These are phyloP conservation scores for Podochytrium sp. DNA, from an alignment of 192 early-diverging fungal species.

Conservation along the genomic window DNA sequence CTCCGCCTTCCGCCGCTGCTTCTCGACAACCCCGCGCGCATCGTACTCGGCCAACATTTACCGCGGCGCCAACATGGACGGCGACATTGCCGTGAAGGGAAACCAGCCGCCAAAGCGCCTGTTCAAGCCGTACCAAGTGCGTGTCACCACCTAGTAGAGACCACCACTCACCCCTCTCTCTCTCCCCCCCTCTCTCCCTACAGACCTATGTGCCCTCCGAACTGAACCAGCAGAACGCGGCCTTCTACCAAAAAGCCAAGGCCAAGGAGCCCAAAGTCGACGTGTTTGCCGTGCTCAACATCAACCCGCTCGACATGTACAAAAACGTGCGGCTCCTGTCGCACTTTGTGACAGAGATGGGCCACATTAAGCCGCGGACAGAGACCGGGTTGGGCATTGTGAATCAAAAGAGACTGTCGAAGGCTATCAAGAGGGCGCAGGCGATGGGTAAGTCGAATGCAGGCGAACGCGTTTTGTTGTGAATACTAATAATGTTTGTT, in stretches of 20 bases:
- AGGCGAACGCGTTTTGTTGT: neutral
- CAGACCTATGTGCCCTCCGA: conserved; percentile 35
- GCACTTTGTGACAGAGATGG: conserved; percentile 40
- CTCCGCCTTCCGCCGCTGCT: conserved; percentile 2
- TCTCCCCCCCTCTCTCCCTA: neutral
- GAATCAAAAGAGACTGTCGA: conserved; percentile 33
- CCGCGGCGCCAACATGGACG: conserved; percentile 1
- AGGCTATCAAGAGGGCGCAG: conserved; percentile 41
- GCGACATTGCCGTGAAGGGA: neutral
- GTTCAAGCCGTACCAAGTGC: conserved; percentile 23
- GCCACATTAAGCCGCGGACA: conserved; percentile 33
- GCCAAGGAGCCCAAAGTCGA: conserved; percentile 25
- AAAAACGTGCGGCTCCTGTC: conserved; percentile 35
- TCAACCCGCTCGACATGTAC: conserved; percentile 32
- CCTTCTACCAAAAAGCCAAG: conserved; percentile 14
- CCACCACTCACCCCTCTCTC: neutral
- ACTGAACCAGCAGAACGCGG: conserved; percentile 27
- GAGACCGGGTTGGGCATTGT: conserved; percentile 33
- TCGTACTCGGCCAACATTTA: conserved; percentile 1
- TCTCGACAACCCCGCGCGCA: conserved; percentile 11
- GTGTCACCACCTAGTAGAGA: neutral
- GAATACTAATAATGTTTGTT: too few species aligned
- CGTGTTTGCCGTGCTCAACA: conserved; percentile 30
- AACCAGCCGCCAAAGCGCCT: neutral
- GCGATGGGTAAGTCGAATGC: conserved; percentile 19